A percentile compares a stretch with the other conserved stretches of the same genome.
Conservation (phyloP, 2,329 filamentous ascomycete species). For the Aspergillus unguis region DNA sequence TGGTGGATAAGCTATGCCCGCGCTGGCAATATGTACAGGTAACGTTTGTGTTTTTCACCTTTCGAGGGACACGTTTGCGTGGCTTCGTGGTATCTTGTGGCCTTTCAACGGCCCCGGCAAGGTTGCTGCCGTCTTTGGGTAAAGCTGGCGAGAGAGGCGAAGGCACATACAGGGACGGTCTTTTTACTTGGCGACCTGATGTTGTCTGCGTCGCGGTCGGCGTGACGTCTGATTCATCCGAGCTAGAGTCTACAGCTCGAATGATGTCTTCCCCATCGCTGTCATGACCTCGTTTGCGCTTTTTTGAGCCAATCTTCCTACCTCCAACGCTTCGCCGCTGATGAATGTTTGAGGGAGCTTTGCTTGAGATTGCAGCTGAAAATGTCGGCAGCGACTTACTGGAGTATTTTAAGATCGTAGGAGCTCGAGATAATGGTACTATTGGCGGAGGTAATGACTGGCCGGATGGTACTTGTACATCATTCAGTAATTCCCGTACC, state of each 20-base stretch:
- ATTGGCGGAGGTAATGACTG: neutral
- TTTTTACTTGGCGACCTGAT: slow-evolving; percentile 69
- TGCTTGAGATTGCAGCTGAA: slow-evolving; percentile 11
- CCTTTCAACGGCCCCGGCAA: slow-evolving; percentile 10
- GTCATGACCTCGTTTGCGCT: slow-evolving; percentile 24
- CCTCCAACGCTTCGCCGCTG: slow-evolving; percentile 17
- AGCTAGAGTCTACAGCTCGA: slow-evolving; percentile 36
- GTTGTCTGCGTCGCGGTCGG: slow-evolving; percentile 66
- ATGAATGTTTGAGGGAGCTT: slow-evolving; percentile 12
- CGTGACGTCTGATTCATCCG: slow-evolving; percentile 47
- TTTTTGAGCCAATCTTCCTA: slow-evolving; percentile 19
- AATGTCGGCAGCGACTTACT: neutral
- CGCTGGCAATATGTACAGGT: slow-evolving; percentile 71
- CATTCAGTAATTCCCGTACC: neutral
- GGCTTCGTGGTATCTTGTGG: slow-evolving; percentile 46
- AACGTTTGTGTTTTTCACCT: slow-evolving; percentile 40
- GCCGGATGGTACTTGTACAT: neutral
- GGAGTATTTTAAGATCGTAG: neutral
- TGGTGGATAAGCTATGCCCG: slow-evolving; percentile 67
- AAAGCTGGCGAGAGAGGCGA: slow-evolving; percentile 36
- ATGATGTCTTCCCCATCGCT: slow-evolving; percentile 34
- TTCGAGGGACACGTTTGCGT: slow-evolving; percentile 53
- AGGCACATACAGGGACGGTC: slow-evolving; percentile 58
- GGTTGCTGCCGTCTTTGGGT: slow-evolving; percentile 18
- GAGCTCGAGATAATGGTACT: neutral